phyloP scores from a whole-genome alignment of 1,284 basidiomycete genomes.

The Heimioporus punctisporus region DNA sequence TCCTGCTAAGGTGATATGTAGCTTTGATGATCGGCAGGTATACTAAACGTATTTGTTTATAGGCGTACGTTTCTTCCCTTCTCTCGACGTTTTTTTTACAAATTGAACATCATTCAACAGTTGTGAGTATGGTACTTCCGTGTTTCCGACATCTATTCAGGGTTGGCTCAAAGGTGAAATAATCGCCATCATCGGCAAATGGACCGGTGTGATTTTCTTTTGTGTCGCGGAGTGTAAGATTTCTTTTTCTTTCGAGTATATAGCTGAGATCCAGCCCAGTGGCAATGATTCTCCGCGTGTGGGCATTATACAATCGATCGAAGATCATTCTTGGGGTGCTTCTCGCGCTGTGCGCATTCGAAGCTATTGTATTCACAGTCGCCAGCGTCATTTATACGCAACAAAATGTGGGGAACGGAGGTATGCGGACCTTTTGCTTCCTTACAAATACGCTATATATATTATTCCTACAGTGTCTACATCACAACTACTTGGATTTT shows the following conservation, averaged over 20 bases:
- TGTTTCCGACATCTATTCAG: not conserved
- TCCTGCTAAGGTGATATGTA: not conserved
- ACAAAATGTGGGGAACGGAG: too few relatives aligned
- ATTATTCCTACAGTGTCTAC: too few relatives aligned
- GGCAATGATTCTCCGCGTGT: not conserved
- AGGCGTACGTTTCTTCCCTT: not conserved
- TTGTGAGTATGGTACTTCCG: too few relatives aligned
- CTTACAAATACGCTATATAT: too few relatives aligned
- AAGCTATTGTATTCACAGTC: not conserved
- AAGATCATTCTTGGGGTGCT: not conserved
- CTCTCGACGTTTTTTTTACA: not conserved
- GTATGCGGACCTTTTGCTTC: too few relatives aligned
- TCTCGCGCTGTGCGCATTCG: not conserved
- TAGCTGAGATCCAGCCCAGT: too few relatives aligned
- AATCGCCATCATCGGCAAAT: not conserved
- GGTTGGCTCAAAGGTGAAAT: not conserved
- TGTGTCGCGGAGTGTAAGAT: slow-evolving; percentile 1
- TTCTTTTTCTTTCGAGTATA: too few relatives aligned
- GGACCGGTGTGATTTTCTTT: not conserved
- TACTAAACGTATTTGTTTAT: not conserved
- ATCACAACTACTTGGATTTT: not conserved
- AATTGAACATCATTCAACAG: not conserved
- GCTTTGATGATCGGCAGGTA: not conserved
- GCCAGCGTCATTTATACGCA: not conserved
- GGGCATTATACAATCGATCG: not conserved